A percentile compares a stretch with the other conserved stretches of the same genome.
Evolutionary conservation across 768 basidiomycete genomes (phyloP).

Genomic region (Agrocybe pediades): DNA sequence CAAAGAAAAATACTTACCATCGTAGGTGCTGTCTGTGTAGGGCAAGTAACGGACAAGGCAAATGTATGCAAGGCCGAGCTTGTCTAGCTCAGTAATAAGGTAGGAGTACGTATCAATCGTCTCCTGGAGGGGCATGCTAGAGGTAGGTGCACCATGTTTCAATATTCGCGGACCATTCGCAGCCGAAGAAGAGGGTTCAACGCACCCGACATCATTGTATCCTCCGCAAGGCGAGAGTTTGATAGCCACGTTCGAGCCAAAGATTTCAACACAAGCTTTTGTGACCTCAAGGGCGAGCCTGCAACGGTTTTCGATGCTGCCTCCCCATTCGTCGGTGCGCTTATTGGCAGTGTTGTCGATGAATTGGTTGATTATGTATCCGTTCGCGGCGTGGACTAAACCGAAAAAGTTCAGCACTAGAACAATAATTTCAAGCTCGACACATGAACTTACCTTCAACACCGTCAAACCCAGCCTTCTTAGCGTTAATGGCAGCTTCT

Average conservation of each 20-base stretch:
- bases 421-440: not conserved
- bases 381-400: conserved; percentile 44
- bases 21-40: conserved; percentile 23
- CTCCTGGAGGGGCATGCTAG: conserved; percentile 46
- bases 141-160: not conserved
- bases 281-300: conserved; percentile 55
- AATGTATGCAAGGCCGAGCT: conserved; percentile 37
- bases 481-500: conserved; percentile 47
- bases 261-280: conserved; percentile 43
- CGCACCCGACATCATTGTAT: conserved; percentile 46
- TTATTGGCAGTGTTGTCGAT: conserved; percentile 46
- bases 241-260: conserved; percentile 46
- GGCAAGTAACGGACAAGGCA: conserved; percentile 29
- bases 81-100: conserved; percentile 42
- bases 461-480: conserved; percentile 56
- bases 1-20: conserved; percentile 25
- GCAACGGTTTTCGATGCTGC: conserved; percentile 55
- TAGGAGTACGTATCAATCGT: conserved; percentile 43
- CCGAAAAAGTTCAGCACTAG: not conserved
- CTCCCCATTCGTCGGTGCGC: conserved; percentile 63
- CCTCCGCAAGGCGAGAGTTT: conserved; percentile 45
- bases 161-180: not conserved
- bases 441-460: conserved; percentile 38
- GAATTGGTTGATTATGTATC: conserved; percentile 52
- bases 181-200: not conserved